Conservation (phyloP, 371 early-diverging fungal genomes). For the Encephalitozoon intestinalis region DNA sequence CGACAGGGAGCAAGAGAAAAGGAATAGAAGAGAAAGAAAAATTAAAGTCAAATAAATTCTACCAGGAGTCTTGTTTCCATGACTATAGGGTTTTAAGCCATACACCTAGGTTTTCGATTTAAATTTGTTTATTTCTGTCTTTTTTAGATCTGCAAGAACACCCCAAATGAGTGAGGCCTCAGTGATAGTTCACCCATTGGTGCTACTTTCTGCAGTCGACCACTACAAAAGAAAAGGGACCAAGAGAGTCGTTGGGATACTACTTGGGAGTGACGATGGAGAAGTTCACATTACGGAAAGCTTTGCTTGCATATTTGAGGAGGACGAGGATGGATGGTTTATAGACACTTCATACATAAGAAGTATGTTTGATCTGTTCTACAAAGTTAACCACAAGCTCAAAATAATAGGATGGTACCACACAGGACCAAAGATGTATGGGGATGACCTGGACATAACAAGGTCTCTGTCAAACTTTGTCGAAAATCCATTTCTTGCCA, state of each 20-base stretch:
- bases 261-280: conserved; percentile 76
- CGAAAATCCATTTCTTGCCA: conserved; percentile 68
- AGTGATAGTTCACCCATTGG: conserved; percentile 68
- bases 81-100: not conserved
- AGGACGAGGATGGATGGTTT: conserved; percentile 91
- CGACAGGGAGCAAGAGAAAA: not conserved
- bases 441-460: conserved; percentile 93
- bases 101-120: not conserved
- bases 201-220: conserved; percentile 91
- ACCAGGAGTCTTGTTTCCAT: not conserved
- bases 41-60: not conserved
- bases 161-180: not conserved
- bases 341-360: conserved; percentile 96
- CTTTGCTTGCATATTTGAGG: conserved; percentile 91
- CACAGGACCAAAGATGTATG: conserved; percentile 87
- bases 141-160: not conserved
- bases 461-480: conserved; percentile 84
- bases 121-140: not conserved
- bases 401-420: conserved; percentile 99
- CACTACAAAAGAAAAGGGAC: conserved; percentile 92
- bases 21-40: not conserved
- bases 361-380: conserved; percentile 96
- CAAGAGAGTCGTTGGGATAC: conserved; percentile 90
- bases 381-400: conserved; percentile 95
- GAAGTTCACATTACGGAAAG: conserved; percentile 86